These are phyloP conservation scores for Zancudomyces culisetae DNA, from an alignment of 371 early-diverging fungal species.

Conservation along the genomic window DNA sequence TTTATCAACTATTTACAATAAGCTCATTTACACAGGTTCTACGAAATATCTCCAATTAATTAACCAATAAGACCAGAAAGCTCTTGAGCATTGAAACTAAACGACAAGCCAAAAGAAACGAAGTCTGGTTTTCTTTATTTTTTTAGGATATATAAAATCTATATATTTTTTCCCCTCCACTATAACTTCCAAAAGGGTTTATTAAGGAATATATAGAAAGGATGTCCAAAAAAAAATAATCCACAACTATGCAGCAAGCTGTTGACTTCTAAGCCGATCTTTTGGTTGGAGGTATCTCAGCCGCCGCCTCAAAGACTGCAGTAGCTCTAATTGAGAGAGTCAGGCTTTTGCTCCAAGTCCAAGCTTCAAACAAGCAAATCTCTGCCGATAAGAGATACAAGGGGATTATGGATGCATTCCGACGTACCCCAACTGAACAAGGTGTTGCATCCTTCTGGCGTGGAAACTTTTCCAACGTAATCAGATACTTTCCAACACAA, in stretches of 20 bases:
- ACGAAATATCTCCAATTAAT: too few relatives aligned
- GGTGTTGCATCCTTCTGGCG: slow-evolving; percentile 42
- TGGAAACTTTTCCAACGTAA: slow-evolving; percentile 53
- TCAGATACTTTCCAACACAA: slow-evolving; percentile 67
- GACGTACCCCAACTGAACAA: slow-evolving; percentile 43
- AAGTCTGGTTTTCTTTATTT: too few relatives aligned
- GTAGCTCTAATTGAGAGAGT: slow-evolving; percentile 67
- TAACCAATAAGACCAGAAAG: too few relatives aligned
- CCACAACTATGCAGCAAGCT: not conserved
- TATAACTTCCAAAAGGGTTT: too few relatives aligned
- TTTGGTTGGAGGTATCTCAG: slow-evolving; percentile 58
- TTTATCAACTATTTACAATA: too few relatives aligned
- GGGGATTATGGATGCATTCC: slow-evolving; percentile 39
- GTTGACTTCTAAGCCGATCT: slow-evolving; percentile 16
- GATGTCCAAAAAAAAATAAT: too few relatives aligned
- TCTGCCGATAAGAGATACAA: slow-evolving; percentile 48
- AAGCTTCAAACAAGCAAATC: slow-evolving; percentile 41
- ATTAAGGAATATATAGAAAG: too few relatives aligned
- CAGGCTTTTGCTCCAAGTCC: slow-evolving; percentile 55
- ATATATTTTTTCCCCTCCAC: too few relatives aligned
- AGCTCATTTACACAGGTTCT: too few relatives aligned
- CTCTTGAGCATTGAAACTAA: too few relatives aligned
- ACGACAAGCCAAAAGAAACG: too few relatives aligned
- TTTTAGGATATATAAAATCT: too few relatives aligned
- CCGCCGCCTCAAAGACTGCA: slow-evolving; percentile 83